Conservation (phyloP, 352 stramenopile genomes). For the Phytophthora pinifolia region DNA sequence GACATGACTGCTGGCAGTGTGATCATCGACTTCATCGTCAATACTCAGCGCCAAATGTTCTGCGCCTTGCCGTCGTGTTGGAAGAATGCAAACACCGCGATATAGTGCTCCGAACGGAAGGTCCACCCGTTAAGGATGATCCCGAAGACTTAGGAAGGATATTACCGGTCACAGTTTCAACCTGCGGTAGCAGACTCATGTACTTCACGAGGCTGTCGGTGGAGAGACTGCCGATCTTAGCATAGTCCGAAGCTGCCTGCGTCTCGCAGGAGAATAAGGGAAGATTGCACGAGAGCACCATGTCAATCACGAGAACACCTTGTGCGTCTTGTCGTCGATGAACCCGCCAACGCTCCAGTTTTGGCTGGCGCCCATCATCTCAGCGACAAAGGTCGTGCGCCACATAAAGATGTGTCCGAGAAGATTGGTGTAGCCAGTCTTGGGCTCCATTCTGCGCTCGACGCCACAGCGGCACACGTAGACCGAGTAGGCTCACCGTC, state of each 20-base stretch:
- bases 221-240: not conserved
- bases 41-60: too few relatives aligned
- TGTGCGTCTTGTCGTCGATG: slow-evolving; percentile 7
- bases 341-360: not conserved
- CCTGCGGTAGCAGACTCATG: not conserved
- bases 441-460: not conserved
- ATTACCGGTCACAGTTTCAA: not conserved
- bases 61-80: not conserved
- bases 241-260: not conserved
- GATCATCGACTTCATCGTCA: too few relatives aligned
- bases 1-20: too few relatives aligned
- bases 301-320: slow-evolving; percentile 3
- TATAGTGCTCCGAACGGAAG: not conserved
- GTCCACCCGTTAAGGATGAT: slow-evolving; percentile 3
- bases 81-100: not conserved
- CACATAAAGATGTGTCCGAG: slow-evolving; percentile 1
- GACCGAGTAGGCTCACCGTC: not conserved
- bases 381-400: slow-evolving; percentile 1
- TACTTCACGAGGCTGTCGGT: slow-evolving; percentile 1
- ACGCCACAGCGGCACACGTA: slow-evolving; percentile 1
- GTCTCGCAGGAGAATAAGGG: slow-evolving; percentile 1
- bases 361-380: not conserved
- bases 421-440: slow-evolving; percentile 8
- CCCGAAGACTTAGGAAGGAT: not conserved
- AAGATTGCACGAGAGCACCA: slow-evolving; percentile 1